A percentile compares a stretch with the other conserved stretches of the same genome.
These are phyloP conservation scores for Cordia subcordata DNA, from an alignment of 257 asterid species.

Conservation along the genomic window DNA sequence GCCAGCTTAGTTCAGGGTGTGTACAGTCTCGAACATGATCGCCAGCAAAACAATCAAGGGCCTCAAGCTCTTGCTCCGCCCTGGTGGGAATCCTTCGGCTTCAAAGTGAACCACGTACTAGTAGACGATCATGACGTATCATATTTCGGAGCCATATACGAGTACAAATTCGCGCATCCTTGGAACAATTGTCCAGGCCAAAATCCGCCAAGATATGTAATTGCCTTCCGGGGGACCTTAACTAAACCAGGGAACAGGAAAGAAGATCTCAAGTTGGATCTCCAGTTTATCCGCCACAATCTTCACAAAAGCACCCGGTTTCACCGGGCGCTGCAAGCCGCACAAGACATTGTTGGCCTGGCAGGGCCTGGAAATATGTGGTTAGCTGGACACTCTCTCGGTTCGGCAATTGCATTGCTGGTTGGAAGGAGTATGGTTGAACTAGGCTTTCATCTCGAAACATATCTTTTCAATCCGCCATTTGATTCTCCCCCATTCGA, in stretches of 20 bases:
- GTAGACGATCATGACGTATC: constrained; percentile 54
- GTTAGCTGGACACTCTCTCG: constrained; percentile 16
- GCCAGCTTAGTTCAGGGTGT: constrained; percentile 74
- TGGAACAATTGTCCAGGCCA: constrained; percentile 10
- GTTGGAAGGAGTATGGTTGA: constrained; percentile 1
- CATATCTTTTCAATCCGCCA: constrained; percentile 14
- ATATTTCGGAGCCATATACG: constrained; percentile 49
- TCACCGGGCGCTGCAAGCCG: not conserved
- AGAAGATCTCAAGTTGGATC: constrained; percentile 4
- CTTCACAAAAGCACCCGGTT: not conserved
- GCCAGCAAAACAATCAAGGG: constrained; percentile 42
- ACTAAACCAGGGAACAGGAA: not conserved
- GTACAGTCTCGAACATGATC: constrained; percentile 52
- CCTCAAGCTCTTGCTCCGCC: constrained; percentile 53
- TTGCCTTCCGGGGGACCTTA: constrained; percentile 26
- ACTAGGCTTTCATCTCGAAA: not conserved
- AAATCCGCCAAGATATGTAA: constrained; percentile 37
- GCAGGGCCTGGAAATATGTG: constrained; percentile 2
- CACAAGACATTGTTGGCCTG: not conserved
- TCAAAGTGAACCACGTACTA: constrained; percentile 33
- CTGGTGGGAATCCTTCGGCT: constrained; percentile 72
- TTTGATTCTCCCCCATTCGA: constrained; percentile 6
- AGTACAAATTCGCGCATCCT: constrained; percentile 25
- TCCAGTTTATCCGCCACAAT: not conserved
- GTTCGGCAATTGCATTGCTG: constrained; percentile 4